phyloP scores from a whole-genome alignment of 345 rosid species.

The Populus pruinosa region DNA sequence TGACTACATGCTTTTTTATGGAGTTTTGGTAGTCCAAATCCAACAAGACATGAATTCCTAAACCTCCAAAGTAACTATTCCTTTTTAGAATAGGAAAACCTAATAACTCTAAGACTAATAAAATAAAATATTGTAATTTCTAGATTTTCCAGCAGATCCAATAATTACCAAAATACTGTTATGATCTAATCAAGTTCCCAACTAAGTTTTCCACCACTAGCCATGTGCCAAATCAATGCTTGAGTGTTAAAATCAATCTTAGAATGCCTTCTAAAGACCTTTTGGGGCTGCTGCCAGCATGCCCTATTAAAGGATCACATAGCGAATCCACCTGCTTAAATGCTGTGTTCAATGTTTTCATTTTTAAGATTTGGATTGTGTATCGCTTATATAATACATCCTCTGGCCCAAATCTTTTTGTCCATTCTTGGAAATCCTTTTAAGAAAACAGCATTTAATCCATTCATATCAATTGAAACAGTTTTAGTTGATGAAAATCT shows the following conservation, averaged over 20 bases:
- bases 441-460: background rate
- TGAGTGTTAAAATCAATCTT: background rate
- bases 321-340: background rate
- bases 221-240: background rate
- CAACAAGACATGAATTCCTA: background rate
- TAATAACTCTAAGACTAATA: background rate
- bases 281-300: background rate
- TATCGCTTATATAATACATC: background rate
- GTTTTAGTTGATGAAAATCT: background rate
- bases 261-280: background rate
- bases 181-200: background rate
- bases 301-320: background rate
- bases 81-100: background rate
- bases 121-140: too few species aligned
- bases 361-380: background rate
- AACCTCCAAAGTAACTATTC: background rate
- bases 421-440: background rate
- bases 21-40: background rate
- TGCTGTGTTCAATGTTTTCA: background rate
- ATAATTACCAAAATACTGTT: background rate
- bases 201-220: background rate
- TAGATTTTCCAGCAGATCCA: background rate
- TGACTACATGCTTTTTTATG: background rate
- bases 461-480: background rate
- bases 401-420: background rate